phyloP scores from a whole-genome alignment of 1,284 basidiomycete species.

The Tilletia indica region DNA sequence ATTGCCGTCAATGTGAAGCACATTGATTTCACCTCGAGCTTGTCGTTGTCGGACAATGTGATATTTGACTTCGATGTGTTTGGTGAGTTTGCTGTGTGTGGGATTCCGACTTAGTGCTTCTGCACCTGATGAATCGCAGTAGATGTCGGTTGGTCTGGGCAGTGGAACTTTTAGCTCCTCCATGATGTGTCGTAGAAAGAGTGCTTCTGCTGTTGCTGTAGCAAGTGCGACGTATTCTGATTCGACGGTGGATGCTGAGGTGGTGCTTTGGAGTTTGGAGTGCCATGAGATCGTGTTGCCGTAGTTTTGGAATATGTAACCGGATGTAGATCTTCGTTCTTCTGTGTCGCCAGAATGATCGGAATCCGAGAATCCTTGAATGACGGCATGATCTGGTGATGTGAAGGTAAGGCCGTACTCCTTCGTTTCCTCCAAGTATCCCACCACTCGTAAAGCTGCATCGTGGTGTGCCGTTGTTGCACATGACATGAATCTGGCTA shows the following conservation, averaged over 20 bases:
- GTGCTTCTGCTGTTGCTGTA: background rate
- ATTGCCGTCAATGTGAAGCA: too few species aligned
- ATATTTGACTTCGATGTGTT: too few species aligned
- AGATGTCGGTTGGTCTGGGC: too few species aligned
- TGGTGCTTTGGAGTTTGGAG: background rate
- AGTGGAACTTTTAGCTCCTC: too few species aligned
- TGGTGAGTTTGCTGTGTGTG: too few species aligned
- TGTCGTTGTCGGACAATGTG: too few species aligned
- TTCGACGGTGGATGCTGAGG: background rate
- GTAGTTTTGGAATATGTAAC: background rate
- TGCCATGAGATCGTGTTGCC: background rate
- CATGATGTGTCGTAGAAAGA: background rate
- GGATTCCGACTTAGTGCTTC: too few species aligned
- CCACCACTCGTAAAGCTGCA: background rate
- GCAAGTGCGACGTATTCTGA: background rate
- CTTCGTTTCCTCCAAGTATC: background rate
- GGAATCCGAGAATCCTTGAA: background rate
- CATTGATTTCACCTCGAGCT: too few species aligned
- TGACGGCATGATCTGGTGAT: background rate
- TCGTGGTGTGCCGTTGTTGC: background rate
- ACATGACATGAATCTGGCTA: background rate
- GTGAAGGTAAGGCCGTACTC: background rate
- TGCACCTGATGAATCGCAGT: too few species aligned
- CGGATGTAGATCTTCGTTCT: background rate
- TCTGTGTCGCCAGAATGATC: background rate